A percentile compares a stretch with the other conserved stretches of the same genome.
Evolutionary conservation across 192 early-diverging fungal genomes (phyloP).

Genomic region (Coemansia sp.): DNA sequence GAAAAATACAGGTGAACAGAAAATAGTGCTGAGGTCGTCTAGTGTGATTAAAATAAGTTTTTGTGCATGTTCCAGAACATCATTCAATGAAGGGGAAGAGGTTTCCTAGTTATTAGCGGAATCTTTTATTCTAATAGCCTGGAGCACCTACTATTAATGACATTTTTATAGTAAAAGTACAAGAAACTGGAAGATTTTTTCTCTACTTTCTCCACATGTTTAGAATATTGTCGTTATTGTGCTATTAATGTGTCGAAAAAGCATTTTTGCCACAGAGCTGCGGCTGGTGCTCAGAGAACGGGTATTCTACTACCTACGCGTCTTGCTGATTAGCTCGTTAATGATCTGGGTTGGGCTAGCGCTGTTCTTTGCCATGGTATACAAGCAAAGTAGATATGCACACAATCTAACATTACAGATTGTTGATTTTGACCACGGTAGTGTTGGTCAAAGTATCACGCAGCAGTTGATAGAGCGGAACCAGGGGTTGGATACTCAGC

Average conservation of each 20-base stretch:
- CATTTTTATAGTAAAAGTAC: no score
- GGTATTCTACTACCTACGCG: conserved; percentile 19
- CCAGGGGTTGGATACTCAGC: neutral
- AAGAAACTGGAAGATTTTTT: neutral
- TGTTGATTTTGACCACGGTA: conserved; percentile 21
- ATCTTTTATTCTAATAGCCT: no score
- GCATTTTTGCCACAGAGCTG: neutral
- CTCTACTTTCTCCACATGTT: neutral
- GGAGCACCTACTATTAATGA: no score
- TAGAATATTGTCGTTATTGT: neutral
- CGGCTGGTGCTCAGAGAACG: neutral
- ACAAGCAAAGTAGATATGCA: conserved; percentile 4
- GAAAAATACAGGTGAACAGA: neutral
- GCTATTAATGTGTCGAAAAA: neutral
- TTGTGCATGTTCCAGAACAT: no score
- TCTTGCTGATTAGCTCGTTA: conserved; percentile 1
- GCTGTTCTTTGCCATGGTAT: conserved; percentile 19
- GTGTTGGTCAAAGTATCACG: conserved; percentile 13
- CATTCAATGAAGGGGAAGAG: no score
- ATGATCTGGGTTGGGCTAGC: conserved; percentile 15
- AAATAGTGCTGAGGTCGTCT: neutral
- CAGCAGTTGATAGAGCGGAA: conserved; percentile 4
- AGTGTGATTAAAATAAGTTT: neutral
- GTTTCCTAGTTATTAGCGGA: no score
- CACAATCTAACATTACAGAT: conserved; percentile 6